Evolutionary conservation across 768 basidiomycete genomes (phyloP).

Genomic region (Leccinum pellstonianum): DNA sequence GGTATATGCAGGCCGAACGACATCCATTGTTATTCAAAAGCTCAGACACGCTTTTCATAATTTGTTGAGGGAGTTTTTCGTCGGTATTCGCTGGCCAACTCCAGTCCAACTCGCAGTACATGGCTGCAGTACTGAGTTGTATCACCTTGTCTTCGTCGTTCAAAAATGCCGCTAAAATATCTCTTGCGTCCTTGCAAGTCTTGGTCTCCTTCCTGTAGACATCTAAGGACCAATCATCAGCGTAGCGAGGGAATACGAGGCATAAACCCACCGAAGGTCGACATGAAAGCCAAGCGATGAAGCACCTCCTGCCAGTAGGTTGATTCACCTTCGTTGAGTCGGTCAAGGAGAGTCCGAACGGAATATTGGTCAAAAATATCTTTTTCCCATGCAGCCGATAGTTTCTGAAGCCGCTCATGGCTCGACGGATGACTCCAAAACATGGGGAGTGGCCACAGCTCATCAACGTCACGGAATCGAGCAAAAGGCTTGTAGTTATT

Average conservation of each 20-base stretch:
- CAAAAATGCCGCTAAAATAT: slow-evolving; percentile 11
- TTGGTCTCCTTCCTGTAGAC: slow-evolving; percentile 1
- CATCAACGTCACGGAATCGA: slow-evolving; percentile 17
- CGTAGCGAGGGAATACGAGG: neutral
- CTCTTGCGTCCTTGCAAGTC: neutral
- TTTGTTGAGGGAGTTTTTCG: slow-evolving; percentile 1
- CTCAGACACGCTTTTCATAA: slow-evolving; percentile 10
- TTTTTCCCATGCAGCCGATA: slow-evolving; percentile 28
- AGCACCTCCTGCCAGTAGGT: slow-evolving; percentile 13
- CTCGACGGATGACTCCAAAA: slow-evolving; percentile 28
- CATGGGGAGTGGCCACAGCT: slow-evolving; percentile 27
- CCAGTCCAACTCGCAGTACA: slow-evolving; percentile 28
- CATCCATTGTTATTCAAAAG: slow-evolving; percentile 13
- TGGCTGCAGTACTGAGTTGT: slow-evolving; percentile 25
- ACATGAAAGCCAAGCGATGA: slow-evolving; percentile 29
- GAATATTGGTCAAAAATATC: slow-evolving; percentile 28
- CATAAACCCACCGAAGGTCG: slow-evolving; percentile 23
- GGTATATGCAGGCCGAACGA: slow-evolving; percentile 26
- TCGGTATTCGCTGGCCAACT: slow-evolving; percentile 12
- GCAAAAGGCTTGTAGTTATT: slow-evolving; percentile 28
- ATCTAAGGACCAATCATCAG: slow-evolving; percentile 12
- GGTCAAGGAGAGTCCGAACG: slow-evolving; percentile 14
- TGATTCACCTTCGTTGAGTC: slow-evolving; percentile 15
- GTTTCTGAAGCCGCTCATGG: slow-evolving; percentile 16
- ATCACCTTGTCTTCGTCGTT: neutral